phyloP scores from a whole-genome alignment of 768 basidiomycete species.

The Trametes cingulata region DNA sequence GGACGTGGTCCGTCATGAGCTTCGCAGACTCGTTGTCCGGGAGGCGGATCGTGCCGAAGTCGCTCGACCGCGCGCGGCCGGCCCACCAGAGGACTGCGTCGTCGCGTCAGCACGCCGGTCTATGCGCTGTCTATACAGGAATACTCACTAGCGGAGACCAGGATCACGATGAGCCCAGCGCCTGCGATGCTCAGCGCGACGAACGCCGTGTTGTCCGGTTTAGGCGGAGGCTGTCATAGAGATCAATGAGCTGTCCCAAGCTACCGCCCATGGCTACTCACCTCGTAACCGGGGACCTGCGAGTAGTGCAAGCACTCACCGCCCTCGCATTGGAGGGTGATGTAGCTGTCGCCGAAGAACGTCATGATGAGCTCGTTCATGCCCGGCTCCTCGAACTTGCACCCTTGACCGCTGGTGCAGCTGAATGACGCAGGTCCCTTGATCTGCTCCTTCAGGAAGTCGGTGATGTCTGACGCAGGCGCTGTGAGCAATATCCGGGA shows the following conservation, averaged over 20 bases:
- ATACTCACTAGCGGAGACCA: slow-evolving; percentile 60
- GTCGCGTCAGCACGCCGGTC: not conserved
- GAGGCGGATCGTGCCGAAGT: slow-evolving; percentile 71
- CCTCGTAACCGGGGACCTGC: slow-evolving; percentile 91
- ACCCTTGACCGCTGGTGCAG: slow-evolving; percentile 70
- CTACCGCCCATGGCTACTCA: slow-evolving; percentile 34
- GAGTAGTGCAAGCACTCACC: slow-evolving; percentile 95
- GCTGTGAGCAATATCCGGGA: not conserved
- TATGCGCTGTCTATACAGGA: not conserved
- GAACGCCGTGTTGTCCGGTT: slow-evolving; percentile 82
- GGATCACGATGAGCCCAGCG: slow-evolving; percentile 72
- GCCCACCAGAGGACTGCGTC: slow-evolving; percentile 83
- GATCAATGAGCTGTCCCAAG: not conserved
- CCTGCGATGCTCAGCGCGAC: slow-evolving; percentile 83
- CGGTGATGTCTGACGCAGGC: slow-evolving; percentile 73
- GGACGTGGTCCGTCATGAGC: slow-evolving; percentile 93
- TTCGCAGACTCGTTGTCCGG: slow-evolving; percentile 81
- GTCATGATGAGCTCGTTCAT: slow-evolving; percentile 95
- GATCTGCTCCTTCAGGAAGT: slow-evolving; percentile 89
- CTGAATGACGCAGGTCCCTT: slow-evolving; percentile 88
- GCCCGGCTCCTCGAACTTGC: slow-evolving; percentile 91
- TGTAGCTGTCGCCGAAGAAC: slow-evolving; percentile 90
- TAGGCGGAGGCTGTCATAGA: slow-evolving; percentile 59
- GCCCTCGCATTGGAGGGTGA: slow-evolving; percentile 81
- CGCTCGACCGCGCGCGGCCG: slow-evolving; percentile 68